Evolutionary conservation across 2,329 filamentous ascomycete genomes (phyloP).

Genomic region (Penicillium sumatraense): DNA sequence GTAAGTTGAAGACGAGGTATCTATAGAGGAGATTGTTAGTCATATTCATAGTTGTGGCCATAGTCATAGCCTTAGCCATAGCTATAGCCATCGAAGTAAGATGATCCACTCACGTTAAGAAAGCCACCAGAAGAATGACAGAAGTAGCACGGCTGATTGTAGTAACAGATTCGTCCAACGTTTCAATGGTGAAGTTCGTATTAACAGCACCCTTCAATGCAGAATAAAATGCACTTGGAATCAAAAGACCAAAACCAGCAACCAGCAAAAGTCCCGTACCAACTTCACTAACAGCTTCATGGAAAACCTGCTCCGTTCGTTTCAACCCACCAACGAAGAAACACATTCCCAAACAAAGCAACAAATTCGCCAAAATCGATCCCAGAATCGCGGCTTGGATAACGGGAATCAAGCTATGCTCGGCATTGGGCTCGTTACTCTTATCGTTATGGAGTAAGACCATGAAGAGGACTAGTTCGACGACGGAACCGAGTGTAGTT

Average conservation of each 20-base stretch:
- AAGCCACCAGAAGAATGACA: constrained; percentile 72
- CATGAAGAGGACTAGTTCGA: constrained; percentile 84
- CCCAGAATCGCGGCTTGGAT: constrained; percentile 84
- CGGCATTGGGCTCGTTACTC: constrained; percentile 45
- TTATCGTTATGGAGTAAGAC: constrained; percentile 62
- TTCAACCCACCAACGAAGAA: constrained; percentile 77
- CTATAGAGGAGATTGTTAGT: constrained; percentile 28
- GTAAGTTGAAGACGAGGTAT: constrained; percentile 73
- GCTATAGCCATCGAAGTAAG: no score
- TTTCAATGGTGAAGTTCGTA: constrained; percentile 36
- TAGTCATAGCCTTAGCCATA: no score
- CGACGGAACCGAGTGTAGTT: constrained; percentile 69
- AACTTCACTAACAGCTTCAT: constrained; percentile 76
- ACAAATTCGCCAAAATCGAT: constrained; percentile 79
- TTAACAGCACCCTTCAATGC: constrained; percentile 48
- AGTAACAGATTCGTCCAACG: constrained; percentile 59
- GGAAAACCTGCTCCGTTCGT: constrained; percentile 71
- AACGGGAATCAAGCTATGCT: constrained; percentile 61
- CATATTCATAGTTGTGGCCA: no score
- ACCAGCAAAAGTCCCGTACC: constrained; percentile 78
- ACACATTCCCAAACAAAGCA: constrained; percentile 78
- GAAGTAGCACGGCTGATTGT: constrained; percentile 73
- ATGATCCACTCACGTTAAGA: constrained; percentile 64
- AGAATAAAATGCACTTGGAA: constrained; percentile 53
- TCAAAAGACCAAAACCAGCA: constrained; percentile 63